These are phyloP conservation scores for Malus hybrid DNA, from an alignment of 331 rosid genomes.

Conservation along the genomic window DNA sequence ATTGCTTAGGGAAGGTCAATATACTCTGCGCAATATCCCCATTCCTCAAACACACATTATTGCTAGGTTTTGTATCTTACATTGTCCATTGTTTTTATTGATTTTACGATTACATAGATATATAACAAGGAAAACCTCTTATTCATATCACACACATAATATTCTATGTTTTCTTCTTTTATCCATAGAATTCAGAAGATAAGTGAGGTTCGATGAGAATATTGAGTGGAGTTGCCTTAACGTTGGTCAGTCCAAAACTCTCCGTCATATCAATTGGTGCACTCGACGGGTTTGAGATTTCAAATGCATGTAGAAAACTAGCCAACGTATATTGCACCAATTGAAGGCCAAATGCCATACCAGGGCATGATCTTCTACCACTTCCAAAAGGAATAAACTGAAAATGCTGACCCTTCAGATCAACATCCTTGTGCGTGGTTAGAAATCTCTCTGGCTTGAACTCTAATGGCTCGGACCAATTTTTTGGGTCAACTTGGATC, in stretches of 20 bases:
- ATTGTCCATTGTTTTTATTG: too few relatives aligned
- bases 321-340: constrained; percentile 8
- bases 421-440: constrained; percentile 6
- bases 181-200: not conserved
- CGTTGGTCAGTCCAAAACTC: constrained; percentile 5
- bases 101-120: too few relatives aligned
- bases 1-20: too few relatives aligned
- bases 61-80: too few relatives aligned
- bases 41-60: too few relatives aligned
- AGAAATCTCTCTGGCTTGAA: constrained; percentile 43
- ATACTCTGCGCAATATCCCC: too few relatives aligned
- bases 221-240: constrained; percentile 25
- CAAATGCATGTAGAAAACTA: constrained; percentile 7
- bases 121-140: not conserved
- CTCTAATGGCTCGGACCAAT: constrained; percentile 19
- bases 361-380: constrained; percentile 22
- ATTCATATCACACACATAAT: not conserved
- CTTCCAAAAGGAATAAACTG: constrained; percentile 17
- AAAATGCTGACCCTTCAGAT: constrained; percentile 13
- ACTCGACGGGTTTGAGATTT: not conserved
- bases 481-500: constrained; percentile 27
- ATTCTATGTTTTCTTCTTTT: not conserved
- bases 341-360: not conserved
- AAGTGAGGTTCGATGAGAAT: constrained; percentile 31
- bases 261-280: constrained; percentile 9